Evolutionary conservation across 352 stramenopile genomes (phyloP), one percentile per base, ranked within the genome.

Genomic region (Phytophthora kernoviae): DNA sequence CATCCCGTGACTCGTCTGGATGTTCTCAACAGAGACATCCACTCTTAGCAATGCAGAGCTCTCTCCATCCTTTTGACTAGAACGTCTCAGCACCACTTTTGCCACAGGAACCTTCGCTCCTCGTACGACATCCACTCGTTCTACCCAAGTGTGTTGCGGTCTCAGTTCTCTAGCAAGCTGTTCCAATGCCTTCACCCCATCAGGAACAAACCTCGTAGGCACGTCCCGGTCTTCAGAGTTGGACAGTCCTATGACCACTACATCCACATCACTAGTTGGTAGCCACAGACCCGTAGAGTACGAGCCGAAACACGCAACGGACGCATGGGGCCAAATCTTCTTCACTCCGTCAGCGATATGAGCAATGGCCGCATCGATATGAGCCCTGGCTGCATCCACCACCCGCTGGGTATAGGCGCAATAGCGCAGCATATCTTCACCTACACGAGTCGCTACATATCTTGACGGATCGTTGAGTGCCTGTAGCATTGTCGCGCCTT

Each of bases 11-110:
- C 64, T 72, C 2, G 86, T 94, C 57, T 97, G 89, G 6, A 79
- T 56, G 20, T 91, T 93, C 66, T 96, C 88, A 36, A 97, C 93
- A 5, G 87, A 94, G 39, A 97, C 93, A 60, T 97, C 90, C 22
- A 97, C 82, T 37, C 82, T 77, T 26, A 93, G 43, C 36, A 73
- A 27, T n/a, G 53, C 52, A 8, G 41, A 41, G 8, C 34, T 50
- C 12, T 66, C 62, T 26, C 52, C 54, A 10, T 68, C 56, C n/a
- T 59, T 57, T 20, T 49, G 56, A 27, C 74, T 72, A n/a, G 71
- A 66, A 12, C 74, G 73, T 6, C 77, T 77, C 36, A 94, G 58
- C 46, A 88, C 67, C 33, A 95, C 56, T 59, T 95, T 96, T 20
- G 91, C 88, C 2, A 97, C 89, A 0, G 88, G 88, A 20, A 97